A percentile compares a stretch with the other conserved stretches of the same genome.
Conservation (phyloP, 164 flowering plant species). For the Stephania japonica region DNA sequence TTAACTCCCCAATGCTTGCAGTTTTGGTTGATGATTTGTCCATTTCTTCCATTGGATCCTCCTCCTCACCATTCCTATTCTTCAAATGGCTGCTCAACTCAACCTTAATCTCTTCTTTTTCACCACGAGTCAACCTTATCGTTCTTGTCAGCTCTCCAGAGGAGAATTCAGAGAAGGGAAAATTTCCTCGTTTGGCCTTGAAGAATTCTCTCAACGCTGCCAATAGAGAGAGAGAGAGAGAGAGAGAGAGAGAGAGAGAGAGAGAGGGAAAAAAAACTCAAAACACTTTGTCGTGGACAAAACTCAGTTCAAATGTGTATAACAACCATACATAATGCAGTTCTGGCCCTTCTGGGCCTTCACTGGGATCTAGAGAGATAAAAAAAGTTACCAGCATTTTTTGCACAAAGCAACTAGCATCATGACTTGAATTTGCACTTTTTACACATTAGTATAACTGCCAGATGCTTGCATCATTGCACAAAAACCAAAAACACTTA, state of each 20-base stretch:
- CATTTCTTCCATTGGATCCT: constrained; percentile 21
- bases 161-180: constrained; percentile 29
- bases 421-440: background rate
- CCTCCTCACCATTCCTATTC: constrained; percentile 17
- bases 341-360: background rate
- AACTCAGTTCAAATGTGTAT: background rate
- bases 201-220: constrained; percentile 81
- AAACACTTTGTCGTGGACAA: background rate
- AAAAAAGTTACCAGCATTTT: background rate
- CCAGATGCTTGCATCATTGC: background rate
- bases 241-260: no score
- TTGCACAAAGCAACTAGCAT: background rate
- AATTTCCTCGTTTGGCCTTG: constrained; percentile 45
- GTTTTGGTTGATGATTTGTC: constrained; percentile 19
- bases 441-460: background rate
- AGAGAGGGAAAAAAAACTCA: background rate
- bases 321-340: background rate
- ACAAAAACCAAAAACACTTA: background rate
- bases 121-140: constrained; percentile 24
- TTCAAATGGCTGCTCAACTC: constrained; percentile 23
- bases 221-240: background rate
- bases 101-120: constrained; percentile 26
- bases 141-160: constrained; percentile 37
- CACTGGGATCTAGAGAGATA: background rate
- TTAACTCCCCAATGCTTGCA: constrained; percentile 39